Conservation (phyloP, 2,329 filamentous ascomycete species). For the Alternaria consortialis region DNA sequence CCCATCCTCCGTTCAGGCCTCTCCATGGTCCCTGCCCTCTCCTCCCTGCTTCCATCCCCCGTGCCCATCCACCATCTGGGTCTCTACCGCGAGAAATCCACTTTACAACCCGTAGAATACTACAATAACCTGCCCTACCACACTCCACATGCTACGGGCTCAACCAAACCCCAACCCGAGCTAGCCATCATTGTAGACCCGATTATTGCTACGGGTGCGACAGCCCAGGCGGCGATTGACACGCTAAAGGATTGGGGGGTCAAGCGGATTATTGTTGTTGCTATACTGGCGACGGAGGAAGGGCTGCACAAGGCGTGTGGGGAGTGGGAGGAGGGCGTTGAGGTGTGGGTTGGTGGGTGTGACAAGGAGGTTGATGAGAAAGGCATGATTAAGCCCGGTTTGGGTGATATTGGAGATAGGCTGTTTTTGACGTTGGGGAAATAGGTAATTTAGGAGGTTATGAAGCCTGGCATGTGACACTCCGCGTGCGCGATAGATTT, state of each 20-base stretch:
- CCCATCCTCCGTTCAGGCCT: conserved; percentile 93
- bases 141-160: conserved; percentile 53
- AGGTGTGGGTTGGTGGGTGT: conserved; percentile 84
- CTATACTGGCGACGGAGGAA: conserved; percentile 74
- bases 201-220: conserved; percentile 92
- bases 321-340: conserved; percentile 79
- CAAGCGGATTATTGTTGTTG: conserved; percentile 78
- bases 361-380: conserved; percentile 76
- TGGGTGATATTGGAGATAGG: conserved; percentile 91
- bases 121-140: conserved; percentile 96
- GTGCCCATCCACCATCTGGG: conserved; percentile 93
- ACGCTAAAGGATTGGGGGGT: conserved; percentile 91
- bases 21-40: conserved; percentile 87
- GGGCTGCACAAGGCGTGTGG: conserved; percentile 76
- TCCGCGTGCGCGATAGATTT: too few species aligned
- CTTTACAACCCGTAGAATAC: conserved; percentile 91
- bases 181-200: conserved; percentile 90
- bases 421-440: conserved; percentile 91
- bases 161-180: conserved; percentile 53
- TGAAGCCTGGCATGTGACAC: too few species aligned
- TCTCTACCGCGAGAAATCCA: conserved; percentile 88
- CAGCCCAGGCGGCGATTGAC: conserved; percentile 87
- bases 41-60: conserved; percentile 80
- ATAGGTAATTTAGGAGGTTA: conserved; percentile 17
- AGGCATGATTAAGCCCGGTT: conserved; percentile 89